These are phyloP conservation scores for Penicillium sp. DNA, from an alignment of 2,329 filamentous ascomycete species.

Conservation along the genomic window DNA sequence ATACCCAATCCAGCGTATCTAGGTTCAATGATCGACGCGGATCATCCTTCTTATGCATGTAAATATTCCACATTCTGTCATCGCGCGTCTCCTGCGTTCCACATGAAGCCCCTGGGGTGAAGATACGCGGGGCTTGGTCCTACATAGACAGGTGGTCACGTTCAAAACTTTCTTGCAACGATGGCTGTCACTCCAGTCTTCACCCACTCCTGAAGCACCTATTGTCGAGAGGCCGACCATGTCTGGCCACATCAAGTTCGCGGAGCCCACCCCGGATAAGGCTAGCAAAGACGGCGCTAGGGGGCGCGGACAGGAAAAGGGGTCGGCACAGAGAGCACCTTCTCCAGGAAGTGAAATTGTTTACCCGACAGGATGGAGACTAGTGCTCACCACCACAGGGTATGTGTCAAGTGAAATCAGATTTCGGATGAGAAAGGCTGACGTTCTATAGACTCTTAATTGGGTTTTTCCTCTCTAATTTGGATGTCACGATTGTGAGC, in stretches of 20 bases:
- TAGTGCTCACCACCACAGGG: conserved; percentile 18
- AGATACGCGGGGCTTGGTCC: conserved; percentile 21
- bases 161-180: conserved; percentile 15
- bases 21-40: conserved; percentile 23
- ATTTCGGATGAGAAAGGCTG: neutral
- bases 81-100: conserved; percentile 22
- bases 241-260: conserved; percentile 18
- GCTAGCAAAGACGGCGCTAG: neutral
- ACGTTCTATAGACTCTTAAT: conserved; percentile 18
- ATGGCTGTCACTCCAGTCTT: conserved; percentile 13
- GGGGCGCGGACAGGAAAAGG: conserved; percentile 15
- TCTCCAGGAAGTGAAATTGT: conserved; percentile 21
- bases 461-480: conserved; percentile 26
- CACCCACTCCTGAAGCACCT: conserved; percentile 11
- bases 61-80: conserved; percentile 24
- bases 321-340: conserved; percentile 13
- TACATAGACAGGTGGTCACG: conserved; percentile 10
- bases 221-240: conserved; percentile 13
- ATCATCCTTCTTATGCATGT: conserved; percentile 15
- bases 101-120: conserved; percentile 19
- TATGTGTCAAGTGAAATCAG: neutral
- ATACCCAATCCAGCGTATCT: conserved; percentile 9
- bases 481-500: conserved; percentile 32
- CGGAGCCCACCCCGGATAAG: conserved; percentile 15
- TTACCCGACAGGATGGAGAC: conserved; percentile 20